Evolutionary conservation across 2,329 filamentous ascomycete genomes (phyloP), one percentile per base, ranked within the genome.

Genomic region (Dothistroma septosporum): DNA sequence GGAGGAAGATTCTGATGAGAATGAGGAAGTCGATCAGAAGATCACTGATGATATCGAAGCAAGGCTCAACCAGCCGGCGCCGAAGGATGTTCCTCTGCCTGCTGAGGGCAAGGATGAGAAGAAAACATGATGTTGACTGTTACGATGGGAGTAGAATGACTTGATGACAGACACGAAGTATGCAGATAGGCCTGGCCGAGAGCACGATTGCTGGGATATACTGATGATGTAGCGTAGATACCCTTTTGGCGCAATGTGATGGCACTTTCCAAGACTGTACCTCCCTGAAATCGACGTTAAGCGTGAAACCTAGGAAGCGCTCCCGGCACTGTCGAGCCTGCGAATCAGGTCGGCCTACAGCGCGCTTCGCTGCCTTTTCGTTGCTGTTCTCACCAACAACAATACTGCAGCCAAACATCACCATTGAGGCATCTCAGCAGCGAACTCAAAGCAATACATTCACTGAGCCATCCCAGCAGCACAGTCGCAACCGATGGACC

Each of bases 61-160:
- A 21, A 56, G 50, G 22, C 63, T 70, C 5, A 67, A 66, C 24
- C 66, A 68, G 59, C 64, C 69, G 10, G 59, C 69, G 56, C 67
- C 68, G 0, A 61, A 65, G 2, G 55, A 70, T 41, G 65, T 68
- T 3, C 67, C 69, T 11, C 35, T 68, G 33, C 68, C 69, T 1
- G 19, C n/a, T 8, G 35, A 44, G 9, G 11, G 12, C 14, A 31
- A 46, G n/a, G 58, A 48, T 3, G 44, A 60, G 33, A 53, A 52
- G 14, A 47, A 16, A 46, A 35, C 21, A 14, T 58, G 50, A 44
- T n/a, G 22, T 8, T n/a, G 44, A 31, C 2, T 28, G 32, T 50
- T 12, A 28, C 10, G 19, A 16, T 53, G 2, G 33, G 33, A 22
- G 12, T 19, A 19, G 55, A 47, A 21, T 55, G 35, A 44, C 28